Conservation (phyloP, 1,139 yeast genomes). For the Blastobotrys malaysiensis region DNA sequence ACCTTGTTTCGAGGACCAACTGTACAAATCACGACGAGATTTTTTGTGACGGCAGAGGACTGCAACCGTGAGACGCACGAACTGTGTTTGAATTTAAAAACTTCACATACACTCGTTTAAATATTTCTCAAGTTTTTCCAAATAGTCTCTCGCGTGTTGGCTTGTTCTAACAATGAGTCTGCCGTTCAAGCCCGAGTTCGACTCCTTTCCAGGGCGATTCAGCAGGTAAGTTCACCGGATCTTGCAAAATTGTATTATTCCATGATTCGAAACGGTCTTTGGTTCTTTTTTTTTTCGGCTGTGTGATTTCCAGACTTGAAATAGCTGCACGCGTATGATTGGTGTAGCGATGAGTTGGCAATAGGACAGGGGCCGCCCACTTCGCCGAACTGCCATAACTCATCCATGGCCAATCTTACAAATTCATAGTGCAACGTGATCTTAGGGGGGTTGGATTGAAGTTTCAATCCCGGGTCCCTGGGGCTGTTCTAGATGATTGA, state of each 20-base stretch:
- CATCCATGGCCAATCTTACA: neutral
- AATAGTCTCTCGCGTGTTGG: neutral
- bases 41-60: neutral
- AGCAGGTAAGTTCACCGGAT: neutral
- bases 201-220: constrained; percentile 15
- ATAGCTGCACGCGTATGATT: too few relatives aligned
- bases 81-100: neutral
- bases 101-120: neutral
- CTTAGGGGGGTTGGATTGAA: neutral
- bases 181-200: constrained; percentile 28
- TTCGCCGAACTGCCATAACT: neutral
- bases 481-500: neutral
- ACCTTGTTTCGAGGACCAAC: neutral
- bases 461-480: neutral
- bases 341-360: neutral
- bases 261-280: neutral
- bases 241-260: neutral
- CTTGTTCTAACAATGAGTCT: constrained; percentile 21
- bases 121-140: neutral
- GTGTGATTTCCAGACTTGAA: too few relatives aligned
- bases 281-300: neutral
- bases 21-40: neutral
- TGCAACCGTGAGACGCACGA: neutral
- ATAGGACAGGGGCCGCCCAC: neutral
- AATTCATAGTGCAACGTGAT: neutral